Percentiles rank a stretch among this genome's conserved stretches.
Evolutionary conservation across 805 yeast genomes (phyloP).

Genomic region (Starmerella apis): DNA sequence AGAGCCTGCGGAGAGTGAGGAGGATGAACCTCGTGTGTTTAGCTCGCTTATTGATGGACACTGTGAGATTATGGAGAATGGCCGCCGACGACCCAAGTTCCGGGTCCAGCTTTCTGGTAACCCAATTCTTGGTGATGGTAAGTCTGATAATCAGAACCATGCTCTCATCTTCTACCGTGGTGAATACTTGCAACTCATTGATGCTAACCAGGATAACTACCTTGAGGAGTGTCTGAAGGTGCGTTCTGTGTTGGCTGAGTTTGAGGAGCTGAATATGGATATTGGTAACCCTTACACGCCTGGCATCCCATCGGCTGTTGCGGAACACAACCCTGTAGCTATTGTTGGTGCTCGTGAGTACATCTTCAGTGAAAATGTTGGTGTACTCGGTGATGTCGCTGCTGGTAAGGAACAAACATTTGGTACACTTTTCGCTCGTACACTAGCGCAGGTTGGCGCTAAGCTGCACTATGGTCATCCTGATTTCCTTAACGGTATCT

Average conservation of each 20-base stretch:
- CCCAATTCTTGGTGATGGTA: slow-evolving; percentile 94
- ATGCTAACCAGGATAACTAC: slow-evolving; percentile 94
- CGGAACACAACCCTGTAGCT: slow-evolving; percentile 55
- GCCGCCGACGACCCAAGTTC: slow-evolving; percentile 50
- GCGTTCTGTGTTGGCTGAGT: slow-evolving; percentile 76
- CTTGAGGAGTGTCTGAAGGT: slow-evolving; percentile 89
- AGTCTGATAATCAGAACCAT: slow-evolving; percentile 89
- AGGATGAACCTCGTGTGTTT: slow-evolving; percentile 42
- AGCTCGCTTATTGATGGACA: slow-evolving; percentile 62
- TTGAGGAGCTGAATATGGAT: slow-evolving; percentile 62
- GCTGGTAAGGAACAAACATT: slow-evolving; percentile 97
- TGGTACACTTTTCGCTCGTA: slow-evolving; percentile 90
- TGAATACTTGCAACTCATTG: slow-evolving; percentile 87
- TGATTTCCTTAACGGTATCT: slow-evolving; percentile 79
- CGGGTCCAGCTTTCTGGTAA: slow-evolving; percentile 77
- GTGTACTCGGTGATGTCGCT: slow-evolving; percentile 89
- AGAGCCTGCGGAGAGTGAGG: slow-evolving; percentile 49
- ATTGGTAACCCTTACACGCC: slow-evolving; percentile 49
- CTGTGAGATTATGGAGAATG: slow-evolving; percentile 46
- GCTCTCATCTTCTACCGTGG: slow-evolving; percentile 81
- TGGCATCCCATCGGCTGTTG: slow-evolving; percentile 35
- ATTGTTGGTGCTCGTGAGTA: slow-evolving; percentile 92
- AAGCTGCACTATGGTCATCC: slow-evolving; percentile 96
- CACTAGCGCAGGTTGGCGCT: slow-evolving; percentile 87
- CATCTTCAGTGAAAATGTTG: slow-evolving; percentile 85